Evolutionary conservation across 148 eudicot genomes (phyloP), one percentile per base, ranked within the genome.

Genomic region (Euryodendron excelsum): DNA sequence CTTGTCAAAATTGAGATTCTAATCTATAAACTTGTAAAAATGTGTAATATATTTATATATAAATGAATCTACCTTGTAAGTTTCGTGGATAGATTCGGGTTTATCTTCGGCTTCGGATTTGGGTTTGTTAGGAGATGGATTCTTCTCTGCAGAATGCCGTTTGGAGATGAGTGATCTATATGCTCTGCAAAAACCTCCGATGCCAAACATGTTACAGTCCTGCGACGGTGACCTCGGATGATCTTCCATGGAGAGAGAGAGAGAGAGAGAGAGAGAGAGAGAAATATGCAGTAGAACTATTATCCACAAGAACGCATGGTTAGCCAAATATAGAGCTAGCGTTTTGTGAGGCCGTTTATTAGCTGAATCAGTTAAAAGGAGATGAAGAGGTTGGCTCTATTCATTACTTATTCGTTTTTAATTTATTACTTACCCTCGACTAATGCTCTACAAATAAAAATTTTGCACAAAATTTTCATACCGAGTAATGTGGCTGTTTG

Each of bases 161-260:
- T 48, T 86, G n/a, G 77, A 74, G 36, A 78, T 2, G 13, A 84
- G 25, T 13, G 81, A 79, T 72, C 78, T 84, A 80, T 52, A 81
- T 72, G 71, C 80, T 64, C 30, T 76, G 73, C 74, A 73, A 34
- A 84, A 34, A 67, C 25, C 53, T 77, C 74, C 84, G n/a, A 83
- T 60, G n/a, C 81, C 79, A 50, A 71, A 39, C 58, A 80, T 53
- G 76, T 64, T 64, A 18, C 73, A n/a, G 10, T 63, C 76, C 2
- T 17, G 31, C 25, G 3, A 28, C 3, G 7, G n/a, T 21, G 60
- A 18, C 18, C n/a, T n/a, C n/a, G 23, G 0, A n/a, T 41, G 45
- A 41, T 41, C 45, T 41, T 4, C 45, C 45, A 70, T 20, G 18
- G 55, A 0, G 62, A 53, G 10, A 52, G 1, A 30, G 76, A 33